A percentile compares a stretch with the other conserved stretches of the same genome.
Evolutionary conservation across 2,329 filamentous ascomycete species (phyloP).

Genomic region (Neopestalotiopsis rosae): DNA sequence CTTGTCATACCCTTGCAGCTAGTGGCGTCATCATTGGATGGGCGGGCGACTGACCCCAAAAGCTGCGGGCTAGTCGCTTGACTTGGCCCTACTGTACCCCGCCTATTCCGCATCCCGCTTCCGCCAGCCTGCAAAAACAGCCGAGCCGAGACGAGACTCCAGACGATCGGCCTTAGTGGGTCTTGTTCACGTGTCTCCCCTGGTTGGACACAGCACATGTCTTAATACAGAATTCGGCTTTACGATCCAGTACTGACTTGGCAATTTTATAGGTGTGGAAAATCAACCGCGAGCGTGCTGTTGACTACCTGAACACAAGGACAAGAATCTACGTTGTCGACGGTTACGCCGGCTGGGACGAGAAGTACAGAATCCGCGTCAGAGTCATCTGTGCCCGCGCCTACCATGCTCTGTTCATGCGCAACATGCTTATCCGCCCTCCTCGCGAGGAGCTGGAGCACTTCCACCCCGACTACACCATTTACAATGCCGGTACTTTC

Average conservation of each 20-base stretch:
- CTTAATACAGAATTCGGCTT: not conserved
- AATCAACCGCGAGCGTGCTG: conserved; percentile 97
- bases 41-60: not conserved
- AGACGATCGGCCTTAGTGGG: conserved; percentile 1
- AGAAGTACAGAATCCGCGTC: conserved; percentile 96
- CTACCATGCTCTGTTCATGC: conserved; percentile 99
- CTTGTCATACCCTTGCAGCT: conserved; percentile 4
- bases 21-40: conserved; percentile 16
- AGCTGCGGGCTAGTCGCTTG: not conserved
- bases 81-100: conserved; percentile 13
- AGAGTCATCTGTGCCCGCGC: conserved; percentile 98
- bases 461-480: conserved; percentile 99
- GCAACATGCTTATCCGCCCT: conserved; percentile 99
- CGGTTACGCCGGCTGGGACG: conserved; percentile 97
- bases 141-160: not conserved
- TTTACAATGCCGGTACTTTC: conserved; percentile 99
- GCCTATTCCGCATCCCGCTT: conserved; percentile 12
- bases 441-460: conserved; percentile 88
- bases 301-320: conserved; percentile 98
- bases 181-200: conserved; percentile 8
- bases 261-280: conserved; percentile 80
- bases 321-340: conserved; percentile 99
- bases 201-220: not conserved
- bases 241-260: not conserved
- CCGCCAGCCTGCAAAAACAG: not conserved